Base-by-base conservation (phyloP, 2,329 filamentous ascomycete species). In the Sporothrix euskadiensis region DNA sequence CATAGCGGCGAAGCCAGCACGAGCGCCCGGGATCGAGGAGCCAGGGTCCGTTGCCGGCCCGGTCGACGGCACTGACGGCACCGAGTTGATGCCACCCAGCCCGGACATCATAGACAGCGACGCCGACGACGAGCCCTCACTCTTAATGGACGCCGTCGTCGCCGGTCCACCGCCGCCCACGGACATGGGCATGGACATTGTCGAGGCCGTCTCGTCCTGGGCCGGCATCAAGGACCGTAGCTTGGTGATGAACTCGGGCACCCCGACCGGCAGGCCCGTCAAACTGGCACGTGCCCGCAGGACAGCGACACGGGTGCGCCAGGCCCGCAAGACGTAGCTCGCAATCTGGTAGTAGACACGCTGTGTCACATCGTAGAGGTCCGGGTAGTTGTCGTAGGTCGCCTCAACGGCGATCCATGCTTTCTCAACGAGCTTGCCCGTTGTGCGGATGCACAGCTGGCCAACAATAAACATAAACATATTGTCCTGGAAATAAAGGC, bases 381-480 rank as follows among this genome's bases (percentile, higher is more conserved):
- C 86, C 0, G 83, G 79, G 75, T 88, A 85, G 66, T 83, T 84
- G 1, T 78, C 75, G 78, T 88, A 89, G 3, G 85, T 82, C 7
- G 80, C 79, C 49, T 85, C 82, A 8, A 88, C 80, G 32, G 83
- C 80, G 9, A 76, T 77, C 88, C 88, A 90, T 0, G 85, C 87
- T 41, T 85, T 83, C 61, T 89, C 87, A 9, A 88, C 84, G 10
- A 89, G 80, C 3, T 78, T 79, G 9, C 88, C 88, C 1, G 81
- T 81, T 0, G 82, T 83, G 52, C 85, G 84, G 44, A 84, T 82
- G 75, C 83, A 84, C 14, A 90, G 83, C 77, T 88, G 86, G 4
- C 86, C 86, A 0, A 85, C 84, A 78, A 88, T 83, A 77, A 87
- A 88, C 52, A 85, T 81, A 74, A 89, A 86, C 32, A 89, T 80